phyloP scores from a whole-genome alignment of 768 basidiomycete species.

The Trametes coccinea region DNA sequence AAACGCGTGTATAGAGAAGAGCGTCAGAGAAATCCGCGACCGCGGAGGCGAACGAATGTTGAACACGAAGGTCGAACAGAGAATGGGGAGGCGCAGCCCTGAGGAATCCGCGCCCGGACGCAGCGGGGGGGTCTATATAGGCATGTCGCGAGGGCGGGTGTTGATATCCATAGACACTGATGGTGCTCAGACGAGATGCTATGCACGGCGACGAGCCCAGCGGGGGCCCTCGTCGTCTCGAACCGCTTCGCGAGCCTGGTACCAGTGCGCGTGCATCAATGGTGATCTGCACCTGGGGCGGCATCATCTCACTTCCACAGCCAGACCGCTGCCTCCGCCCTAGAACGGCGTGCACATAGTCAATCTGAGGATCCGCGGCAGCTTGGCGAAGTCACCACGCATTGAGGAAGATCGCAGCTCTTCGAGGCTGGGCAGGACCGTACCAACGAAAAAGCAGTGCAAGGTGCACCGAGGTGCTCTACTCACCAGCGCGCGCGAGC shows the following conservation, averaged over 20 bases:
- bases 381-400: background rate
- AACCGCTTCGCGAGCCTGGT: background rate
- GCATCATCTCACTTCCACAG: background rate
- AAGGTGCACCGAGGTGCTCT: no score
- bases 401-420: background rate
- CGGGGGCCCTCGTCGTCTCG: background rate
- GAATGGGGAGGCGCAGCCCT: constrained; percentile 22
- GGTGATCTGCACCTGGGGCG: background rate
- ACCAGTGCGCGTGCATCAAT: background rate
- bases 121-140: constrained; percentile 9
- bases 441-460: no score
- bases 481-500: no score
- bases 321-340: background rate
- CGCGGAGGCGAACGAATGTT: background rate
- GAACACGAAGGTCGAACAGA: constrained; percentile 8
- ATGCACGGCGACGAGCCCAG: background rate
- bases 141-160: background rate
- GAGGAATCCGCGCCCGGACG: background rate
- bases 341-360: no score
- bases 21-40: constrained; percentile 5
- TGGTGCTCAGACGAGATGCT: constrained; percentile 7
- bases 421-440: no score
- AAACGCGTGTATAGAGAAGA: background rate
- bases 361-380: background rate
- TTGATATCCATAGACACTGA: background rate